phyloP scores from a whole-genome alignment of 208 protist species.

The Leishmania arabica region DNA sequence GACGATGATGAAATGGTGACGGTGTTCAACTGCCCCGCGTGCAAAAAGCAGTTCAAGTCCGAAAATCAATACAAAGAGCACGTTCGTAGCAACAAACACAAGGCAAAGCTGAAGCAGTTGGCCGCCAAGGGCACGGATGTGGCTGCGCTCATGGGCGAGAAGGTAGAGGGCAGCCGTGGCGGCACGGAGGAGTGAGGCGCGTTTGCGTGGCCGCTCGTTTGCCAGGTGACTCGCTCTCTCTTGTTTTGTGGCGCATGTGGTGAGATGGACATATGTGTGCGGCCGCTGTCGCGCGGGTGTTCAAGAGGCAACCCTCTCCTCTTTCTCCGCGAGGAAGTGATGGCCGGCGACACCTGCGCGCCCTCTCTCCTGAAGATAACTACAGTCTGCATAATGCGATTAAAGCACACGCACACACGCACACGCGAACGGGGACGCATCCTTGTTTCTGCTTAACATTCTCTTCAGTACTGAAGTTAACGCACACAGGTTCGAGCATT shows the following conservation, averaged over 20 bases:
- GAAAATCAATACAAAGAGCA: conserved; percentile 88
- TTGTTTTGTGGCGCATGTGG: not conserved
- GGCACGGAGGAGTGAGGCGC: not conserved
- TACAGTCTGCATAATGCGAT: not conserved
- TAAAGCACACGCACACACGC: not conserved
- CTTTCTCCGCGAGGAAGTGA: not conserved
- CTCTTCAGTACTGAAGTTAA: not conserved
- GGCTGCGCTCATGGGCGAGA: conserved; percentile 66
- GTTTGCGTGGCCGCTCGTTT: not conserved
- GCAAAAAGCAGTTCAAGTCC: conserved; percentile 89
- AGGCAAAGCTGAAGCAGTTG: conserved; percentile 85
- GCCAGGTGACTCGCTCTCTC: not conserved
- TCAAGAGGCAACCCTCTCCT: not conserved
- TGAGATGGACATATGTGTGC: not conserved
- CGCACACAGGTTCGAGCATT: too few species aligned
- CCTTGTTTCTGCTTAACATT: not conserved
- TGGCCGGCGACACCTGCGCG: not conserved
- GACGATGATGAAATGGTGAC: conserved; percentile 24
- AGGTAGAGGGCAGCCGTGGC: conserved; percentile 7
- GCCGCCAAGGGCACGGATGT: conserved; percentile 78
- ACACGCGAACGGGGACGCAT: not conserved
- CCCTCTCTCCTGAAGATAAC: not conserved
- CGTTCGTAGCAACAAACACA: conserved; percentile 89
- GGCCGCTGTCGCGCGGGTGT: not conserved
- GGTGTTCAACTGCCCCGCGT: conserved; percentile 77